phyloP scores from a whole-genome alignment of 2,329 filamentous ascomycete genomes.

The Ilyonectria destructans region DNA sequence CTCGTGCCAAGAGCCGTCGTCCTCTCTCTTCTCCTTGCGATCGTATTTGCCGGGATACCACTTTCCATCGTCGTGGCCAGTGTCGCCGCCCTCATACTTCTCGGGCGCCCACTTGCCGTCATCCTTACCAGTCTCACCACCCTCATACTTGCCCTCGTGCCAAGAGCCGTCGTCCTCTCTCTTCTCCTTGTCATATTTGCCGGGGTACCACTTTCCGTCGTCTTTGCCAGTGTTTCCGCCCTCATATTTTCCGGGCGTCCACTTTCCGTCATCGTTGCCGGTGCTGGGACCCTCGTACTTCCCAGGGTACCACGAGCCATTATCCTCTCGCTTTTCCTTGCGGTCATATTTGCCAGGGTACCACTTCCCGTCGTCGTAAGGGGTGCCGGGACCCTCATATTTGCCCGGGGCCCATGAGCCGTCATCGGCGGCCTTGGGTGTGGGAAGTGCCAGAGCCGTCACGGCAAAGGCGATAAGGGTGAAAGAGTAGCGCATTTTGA shows the following conservation, averaged over 20 bases:
- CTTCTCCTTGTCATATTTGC: neutral
- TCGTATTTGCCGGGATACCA: constrained; percentile 28
- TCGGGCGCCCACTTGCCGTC: constrained; percentile 31
- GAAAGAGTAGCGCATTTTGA: constrained; percentile 43
- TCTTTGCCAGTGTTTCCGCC: neutral
- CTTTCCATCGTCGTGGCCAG: constrained; percentile 27
- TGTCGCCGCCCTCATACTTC: constrained; percentile 32
- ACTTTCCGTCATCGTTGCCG: neutral
- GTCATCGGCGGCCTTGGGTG: constrained; percentile 39
- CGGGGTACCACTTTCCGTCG: no score
- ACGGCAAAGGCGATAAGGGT: constrained; percentile 43
- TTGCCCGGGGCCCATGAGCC: constrained; percentile 27
- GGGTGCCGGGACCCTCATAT: constrained; percentile 2
- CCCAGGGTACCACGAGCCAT: neutral
- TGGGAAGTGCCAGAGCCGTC: constrained; percentile 43
- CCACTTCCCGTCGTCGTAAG: constrained; percentile 6
- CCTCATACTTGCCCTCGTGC: constrained; percentile 31
- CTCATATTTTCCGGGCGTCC: neutral
- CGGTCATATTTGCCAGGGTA: constrained; percentile 6
- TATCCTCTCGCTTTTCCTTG: neutral
- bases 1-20: constrained; percentile 11
- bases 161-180: constrained; percentile 5
- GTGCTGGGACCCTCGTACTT: neutral
- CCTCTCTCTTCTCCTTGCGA: constrained; percentile 9
- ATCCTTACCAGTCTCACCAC: constrained; percentile 12